Evolutionary conservation across 1,284 basidiomycete species (phyloP), one percentile per base, ranked within the genome.

Genomic region (Phellinidium pouzarii): DNA sequence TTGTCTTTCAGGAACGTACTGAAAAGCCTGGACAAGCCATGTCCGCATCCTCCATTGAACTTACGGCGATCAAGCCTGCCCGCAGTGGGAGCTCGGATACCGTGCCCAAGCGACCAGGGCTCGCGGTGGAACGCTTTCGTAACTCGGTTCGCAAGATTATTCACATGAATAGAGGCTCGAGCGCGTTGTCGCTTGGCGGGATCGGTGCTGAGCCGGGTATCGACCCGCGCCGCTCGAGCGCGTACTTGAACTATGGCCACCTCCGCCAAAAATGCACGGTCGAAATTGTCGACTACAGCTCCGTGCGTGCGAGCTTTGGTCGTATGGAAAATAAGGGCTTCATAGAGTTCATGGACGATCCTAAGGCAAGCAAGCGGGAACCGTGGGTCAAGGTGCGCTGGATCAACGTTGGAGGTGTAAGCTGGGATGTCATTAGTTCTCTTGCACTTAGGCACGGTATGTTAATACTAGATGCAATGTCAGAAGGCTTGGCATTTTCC

Each of bases 361-460:
- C 63, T 7, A 57, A 53, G 3, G 71, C 71, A 4, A 71, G 72
- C 47, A 61, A 61, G 27, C 67, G 72, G 47, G 74, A 78, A 55
- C 67, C 74, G 2, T 82, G 80, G 76, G 75, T 74, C 25, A 80
- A 76, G 57, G 81, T 84, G 9, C 67, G 84, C 31, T 87, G 83
- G 84, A 84, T 87, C 54, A 84, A 85, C 58, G 71, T 86, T 49
- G 79, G 77, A 4, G 84, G 83, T 2, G 69, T 86, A 48, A 82
- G 79, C 56, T 87, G 82, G 82, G 82, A 85, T 61, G 79, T 87
- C 9, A 72, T 87, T 56, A 83, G 80, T 59, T 73, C 77, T 1
- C 63, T 86, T 34, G 78, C 82, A 20, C 65, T 84, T 51, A 77
- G 75, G 62, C 84, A 84, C 60, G 73, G 80, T 81, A 48, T 22